Evolutionary conservation across 2,329 filamentous ascomycete species (phyloP), one percentile per base, ranked within the genome.

Genomic region (Botrytis squamosa): DNA sequence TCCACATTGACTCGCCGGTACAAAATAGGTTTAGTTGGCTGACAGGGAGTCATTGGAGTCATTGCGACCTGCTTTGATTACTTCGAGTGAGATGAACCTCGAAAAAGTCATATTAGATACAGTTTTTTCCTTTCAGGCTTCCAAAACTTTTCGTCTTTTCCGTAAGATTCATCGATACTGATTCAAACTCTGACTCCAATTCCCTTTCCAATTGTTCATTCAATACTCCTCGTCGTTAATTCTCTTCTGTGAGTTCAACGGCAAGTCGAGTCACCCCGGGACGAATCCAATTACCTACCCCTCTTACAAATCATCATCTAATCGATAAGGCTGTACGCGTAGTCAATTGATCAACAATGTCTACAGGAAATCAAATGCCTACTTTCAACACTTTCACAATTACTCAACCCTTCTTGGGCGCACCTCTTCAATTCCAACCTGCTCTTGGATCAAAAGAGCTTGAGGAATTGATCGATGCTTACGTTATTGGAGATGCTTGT

Each of bases 341-440:
- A 67, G 70, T 46, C 69, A 36, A 52, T 71, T 65, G 25, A 18
- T 63, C 18, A 25, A 38, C 59, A 65, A 71, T 71, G 69, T 46
- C 59, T 55, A 71, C 44, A 63, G 33, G 36, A 49, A 64, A 52
- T 40, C 69, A 65, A 72, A 73, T 73, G 64, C 40, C 64, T 42
- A 38, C 57, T 29, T 71, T 70, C 64, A 63, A 40, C 42, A 74
- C 74, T 49, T 76, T 77, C 74, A 89, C 88, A 74, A 85, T 91
- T 80, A 88, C 86, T 80, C 89, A 91, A 83, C 85, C 88, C 62
- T 81, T 84, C 67, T 83, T 89, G 72, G 89, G 89, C 70, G 85
- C 86, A 66, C 82, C 86, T 75, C 84, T 91, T 73, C 84, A 93
- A 82, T 90, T 93, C 86, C 82, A 90, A 81, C 87, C 93, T 84